Percentiles rank a stretch among this genome's conserved stretches.
Evolutionary conservation across 1,284 basidiomycete genomes (phyloP).

Genomic region (Cryptococcus depauperatus): DNA sequence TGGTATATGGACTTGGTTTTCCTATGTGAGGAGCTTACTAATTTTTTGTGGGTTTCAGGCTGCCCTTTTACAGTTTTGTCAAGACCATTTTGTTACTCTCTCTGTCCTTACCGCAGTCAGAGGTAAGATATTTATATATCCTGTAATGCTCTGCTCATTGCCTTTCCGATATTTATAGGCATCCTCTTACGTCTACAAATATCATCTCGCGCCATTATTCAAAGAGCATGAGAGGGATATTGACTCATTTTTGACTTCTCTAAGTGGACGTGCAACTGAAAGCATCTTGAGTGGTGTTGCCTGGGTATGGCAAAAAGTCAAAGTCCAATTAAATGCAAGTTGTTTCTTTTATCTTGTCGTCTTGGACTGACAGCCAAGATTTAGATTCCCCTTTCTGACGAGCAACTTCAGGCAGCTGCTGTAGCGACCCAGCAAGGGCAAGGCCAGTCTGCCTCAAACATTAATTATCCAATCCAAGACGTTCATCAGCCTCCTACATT

Average conservation of each 20-base stretch:
- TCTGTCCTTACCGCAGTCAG: slow-evolving; percentile 62
- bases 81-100: slow-evolving; percentile 65
- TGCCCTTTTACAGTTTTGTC: slow-evolving; percentile 70
- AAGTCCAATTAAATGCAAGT: slow-evolving; percentile 35
- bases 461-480: slow-evolving; percentile 10
- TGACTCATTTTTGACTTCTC: slow-evolving; percentile 53
- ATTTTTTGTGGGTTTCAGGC: slow-evolving; percentile 46
- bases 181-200: slow-evolving; percentile 61
- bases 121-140: slow-evolving; percentile 48
- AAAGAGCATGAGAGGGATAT: slow-evolving; percentile 58
- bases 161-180: slow-evolving; percentile 49
- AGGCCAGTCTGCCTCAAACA: background rate
- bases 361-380: too few species aligned
- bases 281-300: slow-evolving; percentile 27
- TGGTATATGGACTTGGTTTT: slow-evolving; percentile 50
- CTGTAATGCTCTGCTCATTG: background rate
- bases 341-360: background rate
- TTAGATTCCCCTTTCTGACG: background rate
- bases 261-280: slow-evolving; percentile 26
- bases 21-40: background rate
- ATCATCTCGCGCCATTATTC: slow-evolving; percentile 61
- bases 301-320: slow-evolving; percentile 38
- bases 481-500: slow-evolving; percentile 36
- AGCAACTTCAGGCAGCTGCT: slow-evolving; percentile 1
- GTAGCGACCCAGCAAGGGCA: background rate